Percentiles rank a stretch among this genome's conserved stretches.
phyloP scores from a whole-genome alignment of 106 monocot species.

The Gastrodia elata region DNA sequence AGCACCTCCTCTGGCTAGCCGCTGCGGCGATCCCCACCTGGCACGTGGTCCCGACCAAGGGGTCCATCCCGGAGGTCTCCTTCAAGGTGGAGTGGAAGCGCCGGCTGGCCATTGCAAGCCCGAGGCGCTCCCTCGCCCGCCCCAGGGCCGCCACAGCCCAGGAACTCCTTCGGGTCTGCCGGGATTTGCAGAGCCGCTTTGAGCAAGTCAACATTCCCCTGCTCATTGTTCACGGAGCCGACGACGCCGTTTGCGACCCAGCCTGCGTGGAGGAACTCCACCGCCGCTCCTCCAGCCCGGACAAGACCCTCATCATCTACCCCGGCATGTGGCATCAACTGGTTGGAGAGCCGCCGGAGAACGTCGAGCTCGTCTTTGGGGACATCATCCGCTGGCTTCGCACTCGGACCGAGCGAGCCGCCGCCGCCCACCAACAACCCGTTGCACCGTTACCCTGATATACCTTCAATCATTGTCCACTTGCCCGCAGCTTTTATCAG shows the following conservation, averaged over 20 bases:
- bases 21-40: slow-evolving; percentile 57
- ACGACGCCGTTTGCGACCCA: slow-evolving; percentile 68
- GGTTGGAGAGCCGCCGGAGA: slow-evolving; percentile 73
- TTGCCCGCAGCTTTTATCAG: no score
- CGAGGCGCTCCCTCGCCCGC: slow-evolving; percentile 27
- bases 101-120: slow-evolving; percentile 66
- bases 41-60: slow-evolving; percentile 64
- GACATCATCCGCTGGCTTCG: slow-evolving; percentile 70
- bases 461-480: no score
- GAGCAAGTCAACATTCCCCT: slow-evolving; percentile 73
- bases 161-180: slow-evolving; percentile 75
- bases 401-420: slow-evolving; percentile 10
- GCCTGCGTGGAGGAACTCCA: slow-evolving; percentile 73
- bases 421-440: neutral
- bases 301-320: slow-evolving; percentile 72
- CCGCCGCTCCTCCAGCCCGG: slow-evolving; percentile 50
- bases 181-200: slow-evolving; percentile 64
- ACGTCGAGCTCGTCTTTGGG: slow-evolving; percentile 71
- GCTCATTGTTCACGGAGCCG: slow-evolving; percentile 71
- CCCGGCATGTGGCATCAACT: slow-evolving; percentile 90
- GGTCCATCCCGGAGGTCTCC: slow-evolving; percentile 69
- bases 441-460: no score
- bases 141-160: slow-evolving; percentile 74
- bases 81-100: slow-evolving; percentile 94
- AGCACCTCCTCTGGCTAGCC: slow-evolving; percentile 61